phyloP scores from a whole-genome alignment of 441 rosid species.

The Corymbia calophylla region DNA sequence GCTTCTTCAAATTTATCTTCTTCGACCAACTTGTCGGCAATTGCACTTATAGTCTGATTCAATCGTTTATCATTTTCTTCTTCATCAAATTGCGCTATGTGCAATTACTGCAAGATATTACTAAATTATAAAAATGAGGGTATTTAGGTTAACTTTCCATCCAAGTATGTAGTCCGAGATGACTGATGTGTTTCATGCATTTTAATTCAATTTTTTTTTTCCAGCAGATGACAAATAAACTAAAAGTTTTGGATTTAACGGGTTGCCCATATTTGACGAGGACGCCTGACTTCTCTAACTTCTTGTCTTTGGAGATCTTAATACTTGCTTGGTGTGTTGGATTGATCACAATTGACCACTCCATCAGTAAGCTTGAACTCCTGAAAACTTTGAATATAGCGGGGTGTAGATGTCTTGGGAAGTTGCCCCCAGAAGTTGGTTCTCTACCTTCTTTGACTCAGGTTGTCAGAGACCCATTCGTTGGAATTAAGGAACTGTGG shows the following conservation, averaged over 20 bases:
- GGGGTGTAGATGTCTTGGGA: accelerated
- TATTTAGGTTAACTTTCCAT: background rate
- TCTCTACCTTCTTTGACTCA: background rate
- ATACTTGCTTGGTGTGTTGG: accelerated
- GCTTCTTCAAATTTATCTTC: accelerated
- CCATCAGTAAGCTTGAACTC: background rate
- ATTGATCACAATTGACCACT: background rate
- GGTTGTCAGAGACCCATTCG: no score
- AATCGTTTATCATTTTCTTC: background rate
- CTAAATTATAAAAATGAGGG: no score
- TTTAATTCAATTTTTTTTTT: background rate
- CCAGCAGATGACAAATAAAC: background rate
- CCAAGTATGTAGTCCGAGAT: background rate
- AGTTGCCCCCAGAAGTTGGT: background rate
- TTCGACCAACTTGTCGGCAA: background rate
- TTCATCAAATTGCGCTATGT: background rate
- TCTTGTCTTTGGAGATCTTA: background rate
- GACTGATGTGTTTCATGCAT: background rate
- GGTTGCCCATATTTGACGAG: accelerated
- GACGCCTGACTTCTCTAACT: background rate
- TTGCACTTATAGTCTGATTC: background rate
- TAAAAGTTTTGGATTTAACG: background rate
- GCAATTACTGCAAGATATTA: background rate
- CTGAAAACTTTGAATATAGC: background rate
- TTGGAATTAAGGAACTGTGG: no score